Base-by-base conservation (phyloP, 2,329 filamentous ascomycete genomes). In the Ceratocystis colombiana region DNA sequence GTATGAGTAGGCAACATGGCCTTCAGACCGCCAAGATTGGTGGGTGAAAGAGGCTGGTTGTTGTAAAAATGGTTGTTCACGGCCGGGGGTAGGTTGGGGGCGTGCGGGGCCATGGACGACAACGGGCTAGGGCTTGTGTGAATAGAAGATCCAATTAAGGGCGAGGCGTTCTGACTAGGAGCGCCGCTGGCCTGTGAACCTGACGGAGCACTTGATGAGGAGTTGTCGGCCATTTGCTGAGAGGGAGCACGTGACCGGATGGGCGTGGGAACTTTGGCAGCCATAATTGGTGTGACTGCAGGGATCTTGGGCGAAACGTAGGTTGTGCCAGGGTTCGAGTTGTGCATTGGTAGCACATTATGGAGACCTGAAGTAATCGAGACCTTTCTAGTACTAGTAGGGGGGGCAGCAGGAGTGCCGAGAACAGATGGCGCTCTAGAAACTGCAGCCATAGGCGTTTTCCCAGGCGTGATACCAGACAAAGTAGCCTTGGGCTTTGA, bases 221-320 rank as follows among this genome's bases (percentile, higher is more conserved):
- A 85, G 30, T 86, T 87, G 73, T 94, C 67, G 3, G 62, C 61
- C 20, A 66, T 89, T 69, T 95, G 90, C 69, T 95, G 90, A 7
- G 90, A 94, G 61, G 84, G 77, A 68, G 92, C 89, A 66, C 90
- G 86, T 46, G 86, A 82, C 69, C 88, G 88, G 70, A 85, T 87
- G 7, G 91, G 89, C 12, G 89, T 92, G 4, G 90, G 86, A 22
- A 87, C 86, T 74, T 96, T 96, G 12, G 91, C 55, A 6, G 64
- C 86, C 61, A 96, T 77, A 30, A 85, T 87, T 6, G 94, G 93
- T 44, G 89, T 94, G 8, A 89, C 88, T 68, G 90, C 80, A 33
- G 87, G 79, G 63, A 93, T 83, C 73, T 90, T 89, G 6, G 93
- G 93, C 17, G 93, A 96, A 61, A 85, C 84, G 69, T 87, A 81